These are phyloP conservation scores for Pinus albicaulis DNA, from an alignment of 75 land plant species.

Conservation along the genomic window DNA sequence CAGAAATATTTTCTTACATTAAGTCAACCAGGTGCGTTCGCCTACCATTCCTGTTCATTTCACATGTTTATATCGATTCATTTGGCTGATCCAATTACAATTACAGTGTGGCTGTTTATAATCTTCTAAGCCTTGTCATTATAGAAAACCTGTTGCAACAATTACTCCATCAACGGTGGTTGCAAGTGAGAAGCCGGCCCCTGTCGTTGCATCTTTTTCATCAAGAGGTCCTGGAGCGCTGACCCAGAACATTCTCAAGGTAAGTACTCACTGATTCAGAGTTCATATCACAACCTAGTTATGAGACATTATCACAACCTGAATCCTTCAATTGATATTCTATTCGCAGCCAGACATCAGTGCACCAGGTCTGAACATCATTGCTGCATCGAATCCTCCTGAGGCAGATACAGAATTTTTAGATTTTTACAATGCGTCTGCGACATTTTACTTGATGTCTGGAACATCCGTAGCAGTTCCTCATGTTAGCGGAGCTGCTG, in stretches of 20 bases:
- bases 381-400: not conserved
- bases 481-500: not conserved
- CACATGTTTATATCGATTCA: too few species aligned
- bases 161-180: slow-evolving; percentile 28
- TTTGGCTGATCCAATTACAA: too few species aligned
- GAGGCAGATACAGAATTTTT: not conserved
- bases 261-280: not conserved
- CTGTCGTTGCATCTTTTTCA: slow-evolving; percentile 65
- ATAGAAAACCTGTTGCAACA: slow-evolving; percentile 57
- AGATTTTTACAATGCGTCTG: too few species aligned
- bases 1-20: slow-evolving; percentile 46
- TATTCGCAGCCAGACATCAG: slow-evolving; percentile 12
- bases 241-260: slow-evolving; percentile 66
- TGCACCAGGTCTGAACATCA: not conserved
- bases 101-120: too few species aligned
- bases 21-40: slow-evolving; percentile 41
- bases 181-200: slow-evolving; percentile 53
- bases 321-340: not conserved
- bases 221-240: slow-evolving; percentile 64
- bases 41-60: not conserved
- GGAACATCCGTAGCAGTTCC: slow-evolving; percentile 5
- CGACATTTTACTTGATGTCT: not conserved
- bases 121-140: not conserved
- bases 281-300: too few species aligned
- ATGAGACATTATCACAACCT: too few species aligned